A percentile compares a stretch with the other conserved stretches of the same genome.
Conservation (phyloP, 1,284 basidiomycete species). For the Sutorius eximius region DNA sequence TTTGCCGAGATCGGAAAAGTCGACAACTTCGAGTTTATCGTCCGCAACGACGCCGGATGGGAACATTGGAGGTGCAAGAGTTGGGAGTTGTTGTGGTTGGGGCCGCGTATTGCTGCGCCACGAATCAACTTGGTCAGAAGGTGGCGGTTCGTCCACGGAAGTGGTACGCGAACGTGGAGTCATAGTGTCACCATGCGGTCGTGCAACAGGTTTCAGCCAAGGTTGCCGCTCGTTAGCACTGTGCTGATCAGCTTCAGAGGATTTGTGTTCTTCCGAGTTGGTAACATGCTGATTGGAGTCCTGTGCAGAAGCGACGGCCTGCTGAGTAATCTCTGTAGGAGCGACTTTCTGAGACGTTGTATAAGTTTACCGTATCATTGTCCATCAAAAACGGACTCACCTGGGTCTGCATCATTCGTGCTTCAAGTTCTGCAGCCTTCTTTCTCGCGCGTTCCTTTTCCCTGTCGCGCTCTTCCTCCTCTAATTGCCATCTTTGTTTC, state of each 20-base stretch:
- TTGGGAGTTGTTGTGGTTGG: slow-evolving; percentile 23
- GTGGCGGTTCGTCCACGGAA: slow-evolving; percentile 24
- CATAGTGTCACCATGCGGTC: slow-evolving; percentile 27
- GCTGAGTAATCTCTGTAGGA: slow-evolving; percentile 9
- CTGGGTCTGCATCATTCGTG: slow-evolving; percentile 52
- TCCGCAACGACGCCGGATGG: slow-evolving; percentile 49
- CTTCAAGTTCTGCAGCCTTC: slow-evolving; percentile 87
- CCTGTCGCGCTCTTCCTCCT: slow-evolving; percentile 83
- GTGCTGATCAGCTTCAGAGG: slow-evolving; percentile 1
- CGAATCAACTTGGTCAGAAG: slow-evolving; percentile 49
- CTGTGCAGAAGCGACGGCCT: slow-evolving; percentile 11
- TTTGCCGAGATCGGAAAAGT: slow-evolving; percentile 73
- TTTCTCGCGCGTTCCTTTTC: slow-evolving; percentile 80
- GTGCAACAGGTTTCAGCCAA: slow-evolving; percentile 32
- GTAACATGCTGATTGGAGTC: slow-evolving; percentile 1
- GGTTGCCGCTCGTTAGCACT: slow-evolving; percentile 31
- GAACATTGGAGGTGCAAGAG: slow-evolving; percentile 41
- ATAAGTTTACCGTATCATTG: slow-evolving; percentile 8
- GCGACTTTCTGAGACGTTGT: slow-evolving; percentile 15
- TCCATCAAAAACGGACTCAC: slow-evolving; percentile 7
- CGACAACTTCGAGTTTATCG: slow-evolving; percentile 71
- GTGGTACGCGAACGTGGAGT: slow-evolving; percentile 27
- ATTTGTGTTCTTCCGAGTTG: slow-evolving; percentile 3
- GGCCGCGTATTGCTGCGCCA: slow-evolving; percentile 58
- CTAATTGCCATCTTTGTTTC: slow-evolving; percentile 73